These are phyloP conservation scores for Pelargonium myrrhifolium DNA, from an alignment of 441 rosid species.

Conservation along the genomic window DNA sequence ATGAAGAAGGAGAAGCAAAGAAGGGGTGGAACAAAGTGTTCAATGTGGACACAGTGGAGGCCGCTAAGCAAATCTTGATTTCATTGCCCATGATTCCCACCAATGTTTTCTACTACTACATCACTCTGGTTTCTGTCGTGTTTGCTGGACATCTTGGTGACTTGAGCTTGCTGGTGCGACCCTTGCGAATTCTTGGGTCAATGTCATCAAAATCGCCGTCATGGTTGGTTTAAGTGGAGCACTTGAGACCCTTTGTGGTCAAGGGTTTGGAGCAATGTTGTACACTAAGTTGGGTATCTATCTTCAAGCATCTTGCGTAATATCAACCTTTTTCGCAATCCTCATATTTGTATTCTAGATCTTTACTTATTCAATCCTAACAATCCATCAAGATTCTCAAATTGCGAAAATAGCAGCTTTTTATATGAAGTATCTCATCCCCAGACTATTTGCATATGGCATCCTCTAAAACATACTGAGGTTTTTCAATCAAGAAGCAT, in stretches of 20 bases:
- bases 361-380: constrained; percentile 39
- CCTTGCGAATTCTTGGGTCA: too few species aligned
- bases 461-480: constrained; percentile 55
- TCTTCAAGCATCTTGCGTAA: constrained; percentile 66
- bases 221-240: constrained; percentile 83
- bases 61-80: constrained; percentile 43
- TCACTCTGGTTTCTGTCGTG: constrained; percentile 69
- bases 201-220: too few species aligned
- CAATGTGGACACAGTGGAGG: constrained; percentile 39
- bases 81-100: constrained; percentile 57
- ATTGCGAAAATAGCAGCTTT: constrained; percentile 44
- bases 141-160: too few species aligned
- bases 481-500: constrained; percentile 67
- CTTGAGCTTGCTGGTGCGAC: too few species aligned
- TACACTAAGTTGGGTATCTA: constrained; percentile 54
- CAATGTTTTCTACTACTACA: constrained; percentile 43
- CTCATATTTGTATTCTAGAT: constrained; percentile 47
- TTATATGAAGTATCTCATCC: constrained; percentile 55
- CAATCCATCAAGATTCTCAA: constrained; percentile 43
- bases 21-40: constrained; percentile 28
- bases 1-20: not conserved
- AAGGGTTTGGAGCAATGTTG: constrained; percentile 59
- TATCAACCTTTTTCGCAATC: constrained; percentile 39
- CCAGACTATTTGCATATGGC: constrained; percentile 67
- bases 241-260: constrained; percentile 77